Percentiles rank a stretch among this genome's conserved stretches.
These are phyloP conservation scores for Coffea eugenioides DNA, from an alignment of 257 asterid genomes.

Conservation along the genomic window DNA sequence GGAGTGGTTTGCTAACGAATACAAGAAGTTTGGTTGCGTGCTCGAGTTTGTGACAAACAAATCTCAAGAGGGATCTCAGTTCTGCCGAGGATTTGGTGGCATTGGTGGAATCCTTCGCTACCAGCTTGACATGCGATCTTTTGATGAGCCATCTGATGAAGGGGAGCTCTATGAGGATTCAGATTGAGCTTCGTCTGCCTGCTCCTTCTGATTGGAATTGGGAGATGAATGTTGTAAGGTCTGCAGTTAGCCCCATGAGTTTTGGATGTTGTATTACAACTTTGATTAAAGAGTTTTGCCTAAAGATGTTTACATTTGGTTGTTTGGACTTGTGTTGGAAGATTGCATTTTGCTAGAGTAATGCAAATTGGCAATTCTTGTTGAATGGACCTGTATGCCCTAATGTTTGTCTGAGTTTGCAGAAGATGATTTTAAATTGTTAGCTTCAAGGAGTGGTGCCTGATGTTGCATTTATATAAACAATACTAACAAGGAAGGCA, in stretches of 20 bases:
- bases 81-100: conserved; percentile 53
- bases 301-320: conserved; percentile 6
- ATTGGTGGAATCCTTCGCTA: conserved; percentile 50
- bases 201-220: neutral
- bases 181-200: conserved; percentile 24
- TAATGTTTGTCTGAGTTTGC: neutral
- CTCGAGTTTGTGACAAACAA: conserved; percentile 48
- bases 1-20: conserved; percentile 52
- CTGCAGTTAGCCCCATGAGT: conserved; percentile 3
- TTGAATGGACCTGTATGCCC: neutral
- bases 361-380: conserved; percentile 7
- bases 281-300: neutral
- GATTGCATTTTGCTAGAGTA: conserved; percentile 12
- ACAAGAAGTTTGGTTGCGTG: conserved; percentile 38
- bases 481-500: neutral
- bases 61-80: conserved; percentile 50
- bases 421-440: neutral
- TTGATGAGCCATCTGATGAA: conserved; percentile 48
- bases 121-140: conserved; percentile 50
- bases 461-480: neutral
- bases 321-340: conserved; percentile 7
- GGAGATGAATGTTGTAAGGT: conserved; percentile 4
- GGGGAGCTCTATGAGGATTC: conserved; percentile 37
- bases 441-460: neutral
- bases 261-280: neutral